Evolutionary conservation across 2,329 filamentous ascomycete genomes (phyloP), one percentile per base, ranked within the genome.

Genomic region (Microdochium nivale): DNA sequence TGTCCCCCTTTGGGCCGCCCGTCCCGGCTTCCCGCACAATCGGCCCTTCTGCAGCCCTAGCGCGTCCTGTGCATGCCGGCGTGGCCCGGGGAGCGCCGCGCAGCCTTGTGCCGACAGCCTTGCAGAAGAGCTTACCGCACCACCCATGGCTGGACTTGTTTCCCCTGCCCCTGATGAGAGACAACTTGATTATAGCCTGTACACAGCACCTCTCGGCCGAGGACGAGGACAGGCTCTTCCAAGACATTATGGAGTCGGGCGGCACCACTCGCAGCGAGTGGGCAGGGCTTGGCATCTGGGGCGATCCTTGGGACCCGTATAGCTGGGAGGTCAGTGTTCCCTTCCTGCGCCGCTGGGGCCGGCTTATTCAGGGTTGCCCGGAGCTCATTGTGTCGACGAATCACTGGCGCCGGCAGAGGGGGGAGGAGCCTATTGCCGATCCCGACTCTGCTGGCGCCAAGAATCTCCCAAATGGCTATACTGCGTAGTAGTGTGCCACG

Each of bases 311-410:
- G 64, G 53, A 62, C 25, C 51, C 64, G 2, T 53, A 59, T 4
- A 68, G 66, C 40, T 75, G 71, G 72, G 72, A 75, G 56, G 56
- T 73, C 3, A 72, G 65, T 0, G 63, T 68, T 49, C 59, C 61
- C 2, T 75, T 75, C 56, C 56, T 66, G 49, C 55, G 55, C 25
- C 64, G 62, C 49, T 76, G 68, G 66, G 61, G 60, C 3, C 71
- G 64, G 50, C 58, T 75, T 24, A 53, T 75, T 5, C 52, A 59
- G 25, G 70, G 67, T 9, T 76, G 72, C 52, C 55, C 49, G 16
- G 56, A 60, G 37, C 64, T 72, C 48, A 48, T 69, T 3, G 57
- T 57, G 23, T 64, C 63, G 19, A 74, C 70, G 5, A 73, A 75
- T 58, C 52, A 58, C 21, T 75, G 71, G 70, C 58, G 72, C 51